These are phyloP conservation scores for Vanrija humicola DNA, from an alignment of 1,284 basidiomycete genomes.

Conservation along the genomic window DNA sequence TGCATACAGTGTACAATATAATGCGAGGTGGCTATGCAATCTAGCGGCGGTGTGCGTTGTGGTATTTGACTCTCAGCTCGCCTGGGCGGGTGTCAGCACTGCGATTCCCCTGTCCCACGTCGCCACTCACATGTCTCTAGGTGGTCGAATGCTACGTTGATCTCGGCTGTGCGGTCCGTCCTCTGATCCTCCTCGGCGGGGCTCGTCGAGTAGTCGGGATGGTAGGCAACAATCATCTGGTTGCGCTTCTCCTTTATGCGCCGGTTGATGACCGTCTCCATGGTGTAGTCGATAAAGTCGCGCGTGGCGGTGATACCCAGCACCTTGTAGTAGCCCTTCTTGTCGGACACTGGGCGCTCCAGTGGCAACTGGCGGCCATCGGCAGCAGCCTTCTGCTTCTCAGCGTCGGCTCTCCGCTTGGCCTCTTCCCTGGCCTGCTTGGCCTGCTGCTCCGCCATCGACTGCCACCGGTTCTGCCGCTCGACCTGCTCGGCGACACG, in stretches of 20 bases:
- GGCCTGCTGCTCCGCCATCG: neutral
- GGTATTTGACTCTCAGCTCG: conserved; percentile 1
- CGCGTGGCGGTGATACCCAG: conserved; percentile 7
- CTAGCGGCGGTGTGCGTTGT: neutral
- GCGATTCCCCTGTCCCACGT: too few relatives aligned
- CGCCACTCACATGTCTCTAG: conserved; percentile 8
- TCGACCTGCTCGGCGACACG: neutral
- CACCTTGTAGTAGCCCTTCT: conserved; percentile 8
- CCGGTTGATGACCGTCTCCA: conserved; percentile 4
- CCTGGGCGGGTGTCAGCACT: neutral
- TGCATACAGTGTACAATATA: neutral
- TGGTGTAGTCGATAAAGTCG: conserved; percentile 3
- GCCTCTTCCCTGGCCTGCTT: neutral
- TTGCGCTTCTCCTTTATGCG: conserved; percentile 2
- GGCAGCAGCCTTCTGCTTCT: neutral
- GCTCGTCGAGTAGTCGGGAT: conserved; percentile 11
- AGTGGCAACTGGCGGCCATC: neutral
- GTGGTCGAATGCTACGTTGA: conserved; percentile 13
- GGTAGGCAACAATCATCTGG: conserved; percentile 3
- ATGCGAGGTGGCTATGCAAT: neutral
- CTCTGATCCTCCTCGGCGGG: neutral
- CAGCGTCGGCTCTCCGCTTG: neutral
- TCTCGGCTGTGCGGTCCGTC: conserved; percentile 3
- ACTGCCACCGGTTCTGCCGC: neutral
- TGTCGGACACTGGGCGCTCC: conserved; percentile 6